Evolutionary conservation across 371 early-diverging fungal species (phyloP), one percentile per base, ranked within the genome.

Genomic region (Nematocida ironsii): DNA sequence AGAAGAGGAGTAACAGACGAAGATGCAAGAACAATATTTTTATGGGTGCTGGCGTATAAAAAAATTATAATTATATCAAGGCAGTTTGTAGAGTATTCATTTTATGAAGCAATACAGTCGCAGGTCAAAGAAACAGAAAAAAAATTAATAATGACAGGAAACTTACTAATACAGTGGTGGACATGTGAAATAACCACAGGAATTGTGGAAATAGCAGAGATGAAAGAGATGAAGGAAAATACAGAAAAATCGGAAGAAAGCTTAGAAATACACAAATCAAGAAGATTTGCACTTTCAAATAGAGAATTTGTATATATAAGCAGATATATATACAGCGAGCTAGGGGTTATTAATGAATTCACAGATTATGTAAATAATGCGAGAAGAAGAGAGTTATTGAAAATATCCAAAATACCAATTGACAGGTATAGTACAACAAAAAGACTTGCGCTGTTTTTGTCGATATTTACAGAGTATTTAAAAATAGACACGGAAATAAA

Each of bases 131-230:
- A 42, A 11, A n/a, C 48, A 25, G 44, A 78, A 58, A 57, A 70
- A 25, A 67, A 39, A 50, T 62, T 78, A 16, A 18, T 60, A 5
- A 56, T 67, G 9, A 44, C 58, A 23, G 70, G 27, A 9, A 78
- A 70, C 42, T 42, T 78, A 9, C 9, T 78, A 25, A 39, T 48
- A 4, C 80, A 78, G 80, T 78, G 80, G 80, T 78, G 80, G 80
- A 70, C 69, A 9, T 78, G 69, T 52, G 80, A 78, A 44, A 23
- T 57, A 7, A 60, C 57, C 55, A 42, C 58, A 20, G 80, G 80
- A 16, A 70, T 78, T n/a, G 9, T 18, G 39, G 71, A 78, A 56
- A 40, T 60, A 6, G 71, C 42, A 11, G 57, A 62, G 23, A 9
- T 13, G 5, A 39, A 61, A 50, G 62, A 60, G 5, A 45, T n/a